A percentile compares a stretch with the other conserved stretches of the same genome.
Evolutionary conservation across 257 asterid species (phyloP).

Genomic region (Oldenlandia corymbosa): DNA sequence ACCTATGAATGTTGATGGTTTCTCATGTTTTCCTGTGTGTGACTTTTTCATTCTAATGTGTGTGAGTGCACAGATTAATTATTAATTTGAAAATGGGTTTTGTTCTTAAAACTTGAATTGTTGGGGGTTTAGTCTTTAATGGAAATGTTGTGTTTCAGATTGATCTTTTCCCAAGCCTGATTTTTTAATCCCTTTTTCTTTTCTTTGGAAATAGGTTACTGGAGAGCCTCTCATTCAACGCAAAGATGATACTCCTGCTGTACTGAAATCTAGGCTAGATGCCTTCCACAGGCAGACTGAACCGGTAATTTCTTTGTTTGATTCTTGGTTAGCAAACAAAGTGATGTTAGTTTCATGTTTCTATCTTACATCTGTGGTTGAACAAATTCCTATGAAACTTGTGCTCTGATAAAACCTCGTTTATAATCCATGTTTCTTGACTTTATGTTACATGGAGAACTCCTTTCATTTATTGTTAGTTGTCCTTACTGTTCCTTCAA

Average conservation of each 20-base stretch:
- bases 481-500: not conserved
- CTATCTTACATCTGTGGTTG: not conserved
- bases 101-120: not conserved
- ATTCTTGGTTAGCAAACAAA: not conserved
- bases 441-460: too few species aligned
- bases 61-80: not conserved
- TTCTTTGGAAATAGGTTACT: conserved; percentile 27
- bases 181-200: not conserved
- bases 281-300: conserved; percentile 89
- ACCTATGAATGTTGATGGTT: not conserved
- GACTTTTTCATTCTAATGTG: not conserved
- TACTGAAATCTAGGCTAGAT: conserved; percentile 89
- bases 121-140: not conserved
- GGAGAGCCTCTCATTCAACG: conserved; percentile 94
- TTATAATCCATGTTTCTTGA: too few species aligned
- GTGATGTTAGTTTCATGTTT: not conserved
- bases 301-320: conserved; percentile 41
- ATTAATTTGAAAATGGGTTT: not conserved
- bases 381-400: not conserved
- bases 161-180: too few species aligned
- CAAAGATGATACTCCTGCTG: conserved; percentile 89
- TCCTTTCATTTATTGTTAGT: too few species aligned
- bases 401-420: not conserved
- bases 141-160: not conserved
- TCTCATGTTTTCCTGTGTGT: not conserved